These are phyloP conservation scores for Trifolium dubium DNA, from an alignment of 306 rosid genomes.

Conservation along the genomic window DNA sequence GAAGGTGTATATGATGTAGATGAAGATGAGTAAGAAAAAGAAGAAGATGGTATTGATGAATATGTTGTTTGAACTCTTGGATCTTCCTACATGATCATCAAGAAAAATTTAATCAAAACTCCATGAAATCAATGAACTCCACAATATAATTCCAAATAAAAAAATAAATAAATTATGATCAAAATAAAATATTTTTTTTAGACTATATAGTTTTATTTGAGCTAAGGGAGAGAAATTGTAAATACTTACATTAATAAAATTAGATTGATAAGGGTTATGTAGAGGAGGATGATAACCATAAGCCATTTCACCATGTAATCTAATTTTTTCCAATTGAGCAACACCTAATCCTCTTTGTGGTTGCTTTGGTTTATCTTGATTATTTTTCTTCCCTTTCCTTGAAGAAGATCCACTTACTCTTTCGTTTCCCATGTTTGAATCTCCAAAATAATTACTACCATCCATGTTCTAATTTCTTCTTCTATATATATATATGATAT, in stretches of 20 bases:
- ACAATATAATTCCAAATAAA: neutral
- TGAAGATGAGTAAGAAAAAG: conserved; percentile 77
- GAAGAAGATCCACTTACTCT: conserved; percentile 65
- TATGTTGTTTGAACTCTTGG: conserved; percentile 72
- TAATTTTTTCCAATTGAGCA: conserved; percentile 98
- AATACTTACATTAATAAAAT: conserved; percentile 58
- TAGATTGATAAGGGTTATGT: conserved; percentile 56
- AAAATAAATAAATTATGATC: too few species aligned
- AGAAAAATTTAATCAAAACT: neutral
- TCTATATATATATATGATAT: conserved; percentile 6
- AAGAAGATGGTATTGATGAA: conserved; percentile 67
- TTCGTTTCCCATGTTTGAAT: conserved; percentile 72
- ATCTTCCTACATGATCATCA: conserved; percentile 62
- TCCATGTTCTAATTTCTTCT: conserved; percentile 51
- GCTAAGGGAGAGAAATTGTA: conserved; percentile 4
- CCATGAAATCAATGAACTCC: neutral
- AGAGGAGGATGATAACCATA: conserved; percentile 48
- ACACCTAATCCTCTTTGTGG: conserved; percentile 99
- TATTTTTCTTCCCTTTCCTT: conserved; percentile 79
- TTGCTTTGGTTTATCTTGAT: conserved; percentile 89
- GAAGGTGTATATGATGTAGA: conserved; percentile 76
- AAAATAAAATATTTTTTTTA: neutral
- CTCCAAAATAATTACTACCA: conserved; percentile 82
- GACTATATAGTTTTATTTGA: neutral
- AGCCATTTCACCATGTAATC: conserved; percentile 86